A percentile compares a stretch with the other conserved stretches of the same genome.
Conservation (phyloP, 2,329 filamentous ascomycete species). For the Sarocladium brachiariae region DNA sequence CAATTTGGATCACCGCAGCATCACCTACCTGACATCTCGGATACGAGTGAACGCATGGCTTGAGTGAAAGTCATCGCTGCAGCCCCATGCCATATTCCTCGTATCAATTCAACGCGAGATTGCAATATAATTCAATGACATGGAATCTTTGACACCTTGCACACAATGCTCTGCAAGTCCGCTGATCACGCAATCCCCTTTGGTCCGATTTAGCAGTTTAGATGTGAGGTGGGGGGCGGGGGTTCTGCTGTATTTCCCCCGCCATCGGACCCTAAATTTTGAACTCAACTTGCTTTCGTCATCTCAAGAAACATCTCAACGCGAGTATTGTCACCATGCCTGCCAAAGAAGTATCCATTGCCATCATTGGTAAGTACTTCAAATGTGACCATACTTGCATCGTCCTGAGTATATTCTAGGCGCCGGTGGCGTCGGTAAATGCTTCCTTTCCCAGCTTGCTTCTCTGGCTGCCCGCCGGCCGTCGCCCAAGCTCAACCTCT, state of each 20-base stretch:
- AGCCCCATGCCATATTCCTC: too few species aligned
- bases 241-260: constrained; percentile 19
- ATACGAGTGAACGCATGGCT: too few species aligned
- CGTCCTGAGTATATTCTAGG: constrained; percentile 43
- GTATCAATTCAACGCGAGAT: too few species aligned
- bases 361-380: constrained; percentile 39
- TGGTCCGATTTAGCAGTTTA: constrained; percentile 3
- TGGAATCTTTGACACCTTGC: too few species aligned
- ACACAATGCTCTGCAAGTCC: too few species aligned
- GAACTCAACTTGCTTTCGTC: constrained; percentile 19
- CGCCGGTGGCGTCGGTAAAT: constrained; percentile 86
- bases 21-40: too few species aligned
- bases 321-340: constrained; percentile 28
- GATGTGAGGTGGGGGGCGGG: constrained; percentile 6
- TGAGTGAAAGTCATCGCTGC: too few species aligned
- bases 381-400: background rate
- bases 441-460: constrained; percentile 78
- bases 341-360: constrained; percentile 43
- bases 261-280: constrained; percentile 25
- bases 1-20: too few species aligned
- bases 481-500: constrained; percentile 64
- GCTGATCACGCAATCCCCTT: too few species aligned
- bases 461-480: constrained; percentile 59
- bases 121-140: too few species aligned
- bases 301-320: constrained; percentile 17